Base-by-base conservation (phyloP, 108 stramenopile genomes). In the Skeletonema potamos region DNA sequence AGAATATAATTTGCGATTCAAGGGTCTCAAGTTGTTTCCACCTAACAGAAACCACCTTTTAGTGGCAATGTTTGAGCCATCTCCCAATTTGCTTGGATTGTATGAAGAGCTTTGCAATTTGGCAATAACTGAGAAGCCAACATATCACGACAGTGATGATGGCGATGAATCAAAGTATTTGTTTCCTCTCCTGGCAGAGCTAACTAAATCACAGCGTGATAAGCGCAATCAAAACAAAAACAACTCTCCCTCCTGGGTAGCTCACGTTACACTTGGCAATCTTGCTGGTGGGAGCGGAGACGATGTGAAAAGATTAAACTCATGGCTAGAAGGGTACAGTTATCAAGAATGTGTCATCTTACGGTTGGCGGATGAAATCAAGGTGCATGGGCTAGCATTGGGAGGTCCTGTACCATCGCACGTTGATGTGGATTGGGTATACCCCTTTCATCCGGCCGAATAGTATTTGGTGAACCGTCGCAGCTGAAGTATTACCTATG, bases 181-280 rank as follows among this genome's bases (percentile, higher is more conserved):
- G 22, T 71, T 78, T 66, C 77, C 77, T 24, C 32, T 71, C 3
- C 22, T 78, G 63, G 44, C 64, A 28, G 64, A 59, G 12, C 29
- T 69, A 34, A 64, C 61, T 6, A 12, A 27, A 46, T 57, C 54
- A 2, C 64, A 78, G 11, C 20, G 48, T 24, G 46, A 66, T 13
- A 34, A 67, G 48, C 75, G 67, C 8, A 62, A 60, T 24, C 66
- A 67, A 46, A 34, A 12, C 20, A 27, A 36, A 5, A 13, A 43
- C n/a, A 18, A 20, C 13, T 58, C 11, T 44, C 28, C 64, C 3
- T 32, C 59, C 5, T 88, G 85, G 87, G 58, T 77, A 18, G 79
- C 87, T 4, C 87, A 88, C 67, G 79, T 88, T 6, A 88, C 87
- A 4, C 58, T 88, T 12, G 85, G 74, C 7, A 85, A 85, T 61